These are phyloP conservation scores for Alternaria arbusti DNA, from an alignment of 2,329 filamentous ascomycete genomes.

Conservation along the genomic window DNA sequence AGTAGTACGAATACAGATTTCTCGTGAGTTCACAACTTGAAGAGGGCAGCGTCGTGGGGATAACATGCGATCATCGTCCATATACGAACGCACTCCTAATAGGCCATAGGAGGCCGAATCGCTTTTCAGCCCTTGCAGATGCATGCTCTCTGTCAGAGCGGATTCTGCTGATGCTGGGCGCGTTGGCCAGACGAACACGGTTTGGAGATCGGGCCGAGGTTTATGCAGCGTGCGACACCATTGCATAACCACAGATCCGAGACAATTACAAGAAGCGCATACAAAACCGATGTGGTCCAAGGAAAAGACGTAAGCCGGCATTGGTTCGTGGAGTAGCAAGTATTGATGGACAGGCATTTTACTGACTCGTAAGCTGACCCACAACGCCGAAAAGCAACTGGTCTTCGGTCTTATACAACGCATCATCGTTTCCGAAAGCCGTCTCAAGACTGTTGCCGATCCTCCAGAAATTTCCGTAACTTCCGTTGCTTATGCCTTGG, in stretches of 20 bases:
- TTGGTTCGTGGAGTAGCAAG: background rate
- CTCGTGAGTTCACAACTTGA: background rate
- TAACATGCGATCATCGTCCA: background rate
- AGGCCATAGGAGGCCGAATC: background rate
- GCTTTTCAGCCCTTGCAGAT: background rate
- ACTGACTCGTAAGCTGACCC: constrained; percentile 27
- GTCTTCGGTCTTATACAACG: constrained; percentile 49
- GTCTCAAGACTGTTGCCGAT: constrained; percentile 49
- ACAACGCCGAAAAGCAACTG: constrained; percentile 39
- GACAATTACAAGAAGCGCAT: background rate
- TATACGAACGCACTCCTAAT: background rate
- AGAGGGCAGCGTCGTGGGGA: background rate
- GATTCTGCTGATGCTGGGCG: background rate
- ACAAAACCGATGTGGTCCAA: background rate
- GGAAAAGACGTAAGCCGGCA: background rate
- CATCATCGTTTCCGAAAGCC: constrained; percentile 52
- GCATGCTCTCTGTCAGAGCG: background rate
- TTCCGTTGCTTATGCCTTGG: constrained; percentile 35
- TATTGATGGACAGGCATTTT: background rate
- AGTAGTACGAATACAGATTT: constrained; percentile 8
- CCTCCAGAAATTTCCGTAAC: constrained; percentile 46
- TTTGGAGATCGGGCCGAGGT: background rate
- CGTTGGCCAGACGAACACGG: background rate
- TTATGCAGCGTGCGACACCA: background rate
- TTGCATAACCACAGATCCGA: background rate